phyloP scores from a whole-genome alignment of 1,284 basidiomycete genomes.

The Microbotryum lychnidis-dioicae region DNA sequence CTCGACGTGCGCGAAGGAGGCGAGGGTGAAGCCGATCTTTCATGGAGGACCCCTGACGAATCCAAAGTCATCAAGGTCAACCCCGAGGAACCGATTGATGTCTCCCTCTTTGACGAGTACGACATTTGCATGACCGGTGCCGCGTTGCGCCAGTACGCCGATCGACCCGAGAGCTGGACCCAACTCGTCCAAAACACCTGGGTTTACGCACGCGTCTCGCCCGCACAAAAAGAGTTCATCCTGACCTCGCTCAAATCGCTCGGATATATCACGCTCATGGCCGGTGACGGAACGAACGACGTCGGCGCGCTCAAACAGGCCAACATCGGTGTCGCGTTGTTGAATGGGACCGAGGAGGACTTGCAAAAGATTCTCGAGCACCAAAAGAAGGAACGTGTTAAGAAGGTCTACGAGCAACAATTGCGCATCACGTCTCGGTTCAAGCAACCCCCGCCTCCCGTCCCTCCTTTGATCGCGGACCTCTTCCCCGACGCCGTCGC shows the following conservation, averaged over 20 bases:
- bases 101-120: constrained; percentile 65
- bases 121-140: constrained; percentile 91
- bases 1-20: constrained; percentile 79
- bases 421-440: constrained; percentile 78
- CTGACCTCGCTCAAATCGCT: constrained; percentile 76
- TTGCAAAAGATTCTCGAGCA: constrained; percentile 86
- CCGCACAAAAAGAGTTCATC: constrained; percentile 85
- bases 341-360: constrained; percentile 85
- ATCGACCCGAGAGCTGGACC: constrained; percentile 53
- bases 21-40: constrained; percentile 48
- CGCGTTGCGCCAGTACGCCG: constrained; percentile 75
- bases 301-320: constrained; percentile 94
- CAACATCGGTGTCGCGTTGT: constrained; percentile 83
- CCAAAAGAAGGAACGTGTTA: constrained; percentile 75
- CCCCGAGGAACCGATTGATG: constrained; percentile 65
- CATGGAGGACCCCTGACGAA: constrained; percentile 67
- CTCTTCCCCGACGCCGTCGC: constrained; percentile 80
- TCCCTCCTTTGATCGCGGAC: constrained; percentile 64
- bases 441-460: constrained; percentile 81
- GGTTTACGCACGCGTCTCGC: constrained; percentile 96
- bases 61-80: constrained; percentile 73
- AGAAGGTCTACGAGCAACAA: constrained; percentile 93
- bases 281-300: constrained; percentile 93
- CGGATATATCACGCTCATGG: constrained; percentile 88
- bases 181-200: constrained; percentile 82